Percentiles rank a stretch among this genome's conserved stretches.
Evolutionary conservation across 2,329 filamentous ascomycete species (phyloP).

Genomic region (Exophiala sp.): DNA sequence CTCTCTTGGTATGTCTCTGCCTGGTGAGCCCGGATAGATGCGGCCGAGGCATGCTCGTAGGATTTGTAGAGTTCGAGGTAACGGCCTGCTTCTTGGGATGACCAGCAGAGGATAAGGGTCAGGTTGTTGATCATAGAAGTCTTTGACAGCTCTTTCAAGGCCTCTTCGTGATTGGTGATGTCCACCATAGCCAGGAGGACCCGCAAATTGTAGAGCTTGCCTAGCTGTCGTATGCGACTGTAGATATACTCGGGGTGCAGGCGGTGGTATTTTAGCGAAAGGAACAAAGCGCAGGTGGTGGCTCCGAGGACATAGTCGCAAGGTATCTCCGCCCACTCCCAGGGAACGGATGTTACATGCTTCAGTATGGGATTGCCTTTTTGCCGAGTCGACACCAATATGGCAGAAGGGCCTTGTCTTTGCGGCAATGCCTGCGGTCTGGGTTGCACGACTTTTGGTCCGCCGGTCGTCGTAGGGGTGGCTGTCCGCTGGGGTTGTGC

Average conservation of each 20-base stretch:
- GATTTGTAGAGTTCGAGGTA: slow-evolving; percentile 95
- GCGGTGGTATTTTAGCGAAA: slow-evolving; percentile 94
- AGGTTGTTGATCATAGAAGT: slow-evolving; percentile 88
- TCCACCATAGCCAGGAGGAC: slow-evolving; percentile 88
- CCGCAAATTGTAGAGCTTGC: slow-evolving; percentile 79
- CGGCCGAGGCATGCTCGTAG: slow-evolving; percentile 77
- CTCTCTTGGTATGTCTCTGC: slow-evolving; percentile 77
- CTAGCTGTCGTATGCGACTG: slow-evolving; percentile 76
- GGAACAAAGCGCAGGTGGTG: slow-evolving; percentile 85
- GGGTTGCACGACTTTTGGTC: slow-evolving; percentile 63
- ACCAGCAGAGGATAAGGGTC: slow-evolving; percentile 90
- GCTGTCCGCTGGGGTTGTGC: slow-evolving; percentile 29
- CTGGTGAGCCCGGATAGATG: slow-evolving; percentile 79
- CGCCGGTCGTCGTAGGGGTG: slow-evolving; percentile 18
- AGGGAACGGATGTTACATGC: slow-evolving; percentile 72
- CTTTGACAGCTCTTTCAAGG: slow-evolving; percentile 82
- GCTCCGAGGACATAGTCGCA: slow-evolving; percentile 84
- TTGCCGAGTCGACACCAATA: slow-evolving; percentile 84
- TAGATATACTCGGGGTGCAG: slow-evolving; percentile 98
- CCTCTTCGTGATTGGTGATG: slow-evolving; percentile 88
- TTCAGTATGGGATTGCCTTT: slow-evolving; percentile 92
- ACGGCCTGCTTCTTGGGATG: slow-evolving; percentile 81
- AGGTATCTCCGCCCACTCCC: slow-evolving; percentile 97
- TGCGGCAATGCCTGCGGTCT: slow-evolving; percentile 77
- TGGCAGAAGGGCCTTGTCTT: slow-evolving; percentile 62